A percentile compares a stretch with the other conserved stretches of the same genome.
Conservation (phyloP, 495 filamentous ascomycete genomes). For the Amorphotheca resinae region DNA sequence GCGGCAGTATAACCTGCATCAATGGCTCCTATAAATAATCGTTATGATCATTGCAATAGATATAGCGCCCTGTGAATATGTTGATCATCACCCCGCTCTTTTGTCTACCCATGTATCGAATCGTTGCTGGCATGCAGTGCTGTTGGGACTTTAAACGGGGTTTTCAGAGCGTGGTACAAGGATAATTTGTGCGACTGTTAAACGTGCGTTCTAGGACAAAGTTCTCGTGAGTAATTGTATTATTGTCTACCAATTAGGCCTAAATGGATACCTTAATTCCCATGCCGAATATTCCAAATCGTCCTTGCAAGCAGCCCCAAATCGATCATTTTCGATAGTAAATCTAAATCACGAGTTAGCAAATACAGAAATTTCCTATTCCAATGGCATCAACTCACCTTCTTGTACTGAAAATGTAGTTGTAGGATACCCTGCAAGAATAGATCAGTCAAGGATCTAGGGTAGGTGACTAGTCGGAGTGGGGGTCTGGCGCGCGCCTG, state of each 20-base stretch:
- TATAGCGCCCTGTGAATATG: background rate
- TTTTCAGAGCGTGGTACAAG: background rate
- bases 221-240: constrained; percentile 11
- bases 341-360: constrained; percentile 39
- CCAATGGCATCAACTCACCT: constrained; percentile 12
- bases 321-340: constrained; percentile 57
- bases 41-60: background rate
- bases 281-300: constrained; percentile 3
- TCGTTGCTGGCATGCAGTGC: background rate
- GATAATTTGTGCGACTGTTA: constrained; percentile 8
- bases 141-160: background rate
- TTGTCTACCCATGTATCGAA: constrained; percentile 2
- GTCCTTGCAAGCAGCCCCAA: constrained; percentile 1
- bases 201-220: constrained; percentile 11
- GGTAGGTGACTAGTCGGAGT: background rate
- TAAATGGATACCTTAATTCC: constrained; percentile 2
- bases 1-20: constrained; percentile 1
- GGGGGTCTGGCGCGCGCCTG: background rate
- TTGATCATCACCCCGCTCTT: background rate
- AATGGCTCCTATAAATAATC: constrained; percentile 1
- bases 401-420: constrained; percentile 97
- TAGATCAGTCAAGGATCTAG: background rate
- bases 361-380: background rate
- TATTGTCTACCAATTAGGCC: background rate
- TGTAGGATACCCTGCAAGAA: constrained; percentile 72